A percentile compares a stretch with the other conserved stretches of the same genome.
Evolutionary conservation across 768 basidiomycete species (phyloP).

Genomic region (Suillus lakei): DNA sequence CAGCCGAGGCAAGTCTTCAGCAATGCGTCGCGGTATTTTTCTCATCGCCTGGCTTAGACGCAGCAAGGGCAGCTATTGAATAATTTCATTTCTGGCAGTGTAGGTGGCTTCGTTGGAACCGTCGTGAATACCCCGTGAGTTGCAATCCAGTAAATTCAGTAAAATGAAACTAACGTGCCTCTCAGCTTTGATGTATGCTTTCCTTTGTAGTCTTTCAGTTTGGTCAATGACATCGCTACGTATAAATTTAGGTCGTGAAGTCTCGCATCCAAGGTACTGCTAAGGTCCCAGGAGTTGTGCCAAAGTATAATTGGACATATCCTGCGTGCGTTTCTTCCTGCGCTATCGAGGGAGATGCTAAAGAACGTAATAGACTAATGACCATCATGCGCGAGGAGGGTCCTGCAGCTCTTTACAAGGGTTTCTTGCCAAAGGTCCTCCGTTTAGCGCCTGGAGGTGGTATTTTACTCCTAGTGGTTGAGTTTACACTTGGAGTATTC

Average conservation of each 20-base stretch:
- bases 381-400: conserved; percentile 91
- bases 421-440: conserved; percentile 94
- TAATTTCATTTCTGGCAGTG: conserved; percentile 88
- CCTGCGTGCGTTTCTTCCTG: conserved; percentile 58
- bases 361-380: conserved; percentile 47
- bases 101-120: conserved; percentile 92
- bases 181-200: conserved; percentile 51
- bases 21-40: background rate
- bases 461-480: conserved; percentile 91
- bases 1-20: conserved; percentile 66
- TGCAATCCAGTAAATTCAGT: conserved; percentile 3
- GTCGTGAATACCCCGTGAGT: conserved; percentile 89
- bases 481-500: conserved; percentile 80
- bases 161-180: conserved; percentile 12
- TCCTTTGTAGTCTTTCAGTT: background rate
- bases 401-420: conserved; percentile 85
- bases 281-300: conserved; percentile 67
- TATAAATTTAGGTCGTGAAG: conserved; percentile 78
- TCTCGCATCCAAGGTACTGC: conserved; percentile 87
- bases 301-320: conserved; percentile 96
- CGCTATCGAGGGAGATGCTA: background rate
- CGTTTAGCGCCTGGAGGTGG: conserved; percentile 96
- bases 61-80: conserved; percentile 77
- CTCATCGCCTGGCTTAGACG: conserved; percentile 44
- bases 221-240: background rate